Evolutionary conservation across 116 monocot species (phyloP), one percentile per base, ranked within the genome.

Genomic region (Posidonia oceanica): DNA sequence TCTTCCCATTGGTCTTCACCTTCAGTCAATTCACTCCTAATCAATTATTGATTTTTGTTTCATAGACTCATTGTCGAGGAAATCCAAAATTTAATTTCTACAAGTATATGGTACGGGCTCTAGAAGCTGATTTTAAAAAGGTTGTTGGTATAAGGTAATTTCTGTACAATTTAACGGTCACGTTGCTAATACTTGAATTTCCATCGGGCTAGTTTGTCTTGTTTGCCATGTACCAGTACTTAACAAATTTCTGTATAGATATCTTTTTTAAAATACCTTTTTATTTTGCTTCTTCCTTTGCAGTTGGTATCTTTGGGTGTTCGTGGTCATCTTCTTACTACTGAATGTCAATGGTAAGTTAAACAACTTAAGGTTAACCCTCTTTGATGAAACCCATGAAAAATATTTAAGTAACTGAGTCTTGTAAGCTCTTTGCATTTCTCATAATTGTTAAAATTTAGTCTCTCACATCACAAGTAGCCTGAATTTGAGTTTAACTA

Each of bases 51-150:
- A 1, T 29, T 29, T 29, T 29, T 29, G 29, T 29, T 29, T 29
- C 29, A 29, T 29, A 94, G 94, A 86, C 78, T 22, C 94, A 94
- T 74, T 87, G 83, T 63, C 69, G 12, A 56, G 67, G 71, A 12
- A 87, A 86, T 66, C 85, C 75, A 71, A 94, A 83, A 63, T 90
- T 88, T 65, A 74, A 94, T 71, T 94, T 94, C 64, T 77, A 94
- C 77, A 86, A 79, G 66, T 94, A 94, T 67, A 90, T 94, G 90
- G 29, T 29, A 29, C 29, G 29, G 29, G 29, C 29, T 29, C 29
- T 29, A 29, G 29, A 29, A 29, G 29, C 29, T 29, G 29, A 29
- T 29, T 29, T 29, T 29, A 29, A 29, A 1, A 29, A 29, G 29
- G 29, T 29, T 29, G 29, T 29, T 29, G 29, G 29, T 29, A 29